These are phyloP conservation scores for Acanthamoeba sp. DNA, from an alignment of 208 protist species.

Conservation along the genomic window DNA sequence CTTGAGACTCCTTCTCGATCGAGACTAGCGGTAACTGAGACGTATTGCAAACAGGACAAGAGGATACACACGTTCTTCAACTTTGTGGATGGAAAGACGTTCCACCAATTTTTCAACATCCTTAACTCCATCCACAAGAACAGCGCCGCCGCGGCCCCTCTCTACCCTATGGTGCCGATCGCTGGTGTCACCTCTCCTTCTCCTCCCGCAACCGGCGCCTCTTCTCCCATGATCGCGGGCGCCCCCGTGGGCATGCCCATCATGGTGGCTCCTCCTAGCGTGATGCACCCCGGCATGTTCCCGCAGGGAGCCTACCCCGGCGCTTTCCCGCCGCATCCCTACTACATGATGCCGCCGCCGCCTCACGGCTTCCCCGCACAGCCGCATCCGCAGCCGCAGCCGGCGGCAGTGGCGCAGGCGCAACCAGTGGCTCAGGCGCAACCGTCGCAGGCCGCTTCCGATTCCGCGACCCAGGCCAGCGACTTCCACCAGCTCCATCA, in stretches of 20 bases:
- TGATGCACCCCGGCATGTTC: not conserved
- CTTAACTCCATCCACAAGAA: conserved; percentile 33
- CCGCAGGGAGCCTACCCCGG: not conserved
- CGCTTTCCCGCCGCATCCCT: not conserved
- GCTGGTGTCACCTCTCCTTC: not conserved
- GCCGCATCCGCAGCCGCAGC: not conserved
- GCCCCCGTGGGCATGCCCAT: not conserved
- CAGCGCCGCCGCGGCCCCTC: not conserved
- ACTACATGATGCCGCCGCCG: not conserved
- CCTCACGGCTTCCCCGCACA: not conserved
- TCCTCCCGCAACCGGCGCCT: not conserved
- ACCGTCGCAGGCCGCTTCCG: not conserved
- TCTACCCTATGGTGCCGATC: not conserved
- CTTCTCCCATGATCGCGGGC: not conserved
- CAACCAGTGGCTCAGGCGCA: too few species aligned
- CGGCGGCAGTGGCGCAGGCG: too few species aligned
- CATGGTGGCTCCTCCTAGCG: not conserved
- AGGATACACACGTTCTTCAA: conserved; percentile 56
- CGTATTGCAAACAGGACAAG: not conserved
- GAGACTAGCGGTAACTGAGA: not conserved
- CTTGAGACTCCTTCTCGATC: not conserved
- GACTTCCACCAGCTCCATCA: not conserved
- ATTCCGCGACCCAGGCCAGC: not conserved
- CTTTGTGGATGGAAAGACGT: not conserved
- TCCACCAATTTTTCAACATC: conserved; percentile 17